phyloP scores from a whole-genome alignment of 2,329 filamentous ascomycete species.

The Colletotrichum australisinense region DNA sequence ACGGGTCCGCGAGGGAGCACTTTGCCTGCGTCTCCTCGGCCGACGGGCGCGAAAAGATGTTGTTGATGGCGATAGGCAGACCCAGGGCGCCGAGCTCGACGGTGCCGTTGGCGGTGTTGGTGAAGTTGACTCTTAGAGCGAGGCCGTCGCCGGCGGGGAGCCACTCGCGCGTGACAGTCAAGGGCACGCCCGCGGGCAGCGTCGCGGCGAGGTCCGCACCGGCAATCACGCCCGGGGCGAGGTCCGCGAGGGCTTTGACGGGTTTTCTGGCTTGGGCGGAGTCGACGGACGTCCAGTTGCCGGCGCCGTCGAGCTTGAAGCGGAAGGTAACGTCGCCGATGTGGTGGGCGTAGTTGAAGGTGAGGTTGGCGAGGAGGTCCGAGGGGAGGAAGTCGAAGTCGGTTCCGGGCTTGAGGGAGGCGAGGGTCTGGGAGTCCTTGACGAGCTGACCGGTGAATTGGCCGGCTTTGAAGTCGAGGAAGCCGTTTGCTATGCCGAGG shows the following conservation, averaged over 20 bases:
- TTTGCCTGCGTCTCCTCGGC: constrained; percentile 59
- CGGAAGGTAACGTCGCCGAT: constrained; percentile 68
- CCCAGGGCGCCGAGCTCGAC: constrained; percentile 68
- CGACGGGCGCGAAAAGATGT: constrained; percentile 65
- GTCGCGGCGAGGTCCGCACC: constrained; percentile 55
- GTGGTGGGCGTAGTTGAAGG: constrained; percentile 64
- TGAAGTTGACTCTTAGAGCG: constrained; percentile 62
- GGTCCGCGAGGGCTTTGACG: constrained; percentile 44
- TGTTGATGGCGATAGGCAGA: constrained; percentile 71
- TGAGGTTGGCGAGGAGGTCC: constrained; percentile 59
- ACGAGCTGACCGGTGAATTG: constrained; percentile 25
- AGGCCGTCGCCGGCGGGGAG: constrained; percentile 59
- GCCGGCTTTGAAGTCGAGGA: constrained; percentile 12
- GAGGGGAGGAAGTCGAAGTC: constrained; percentile 67
- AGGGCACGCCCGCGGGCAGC: constrained; percentile 46
- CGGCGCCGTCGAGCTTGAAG: constrained; percentile 55
- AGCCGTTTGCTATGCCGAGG: constrained; percentile 8
- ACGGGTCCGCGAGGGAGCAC: constrained; percentile 69
- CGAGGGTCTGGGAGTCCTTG: constrained; percentile 55
- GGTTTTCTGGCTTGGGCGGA: constrained; percentile 54
- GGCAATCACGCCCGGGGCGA: constrained; percentile 43
- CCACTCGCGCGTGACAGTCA: constrained; percentile 65
- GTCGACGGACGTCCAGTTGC: constrained; percentile 58
- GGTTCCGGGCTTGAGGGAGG: constrained; percentile 53
- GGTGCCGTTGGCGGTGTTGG: constrained; percentile 51